These are phyloP conservation scores for Trematosphaeria pertusa DNA, from an alignment of 2,329 filamentous ascomycete species.

Conservation along the genomic window DNA sequence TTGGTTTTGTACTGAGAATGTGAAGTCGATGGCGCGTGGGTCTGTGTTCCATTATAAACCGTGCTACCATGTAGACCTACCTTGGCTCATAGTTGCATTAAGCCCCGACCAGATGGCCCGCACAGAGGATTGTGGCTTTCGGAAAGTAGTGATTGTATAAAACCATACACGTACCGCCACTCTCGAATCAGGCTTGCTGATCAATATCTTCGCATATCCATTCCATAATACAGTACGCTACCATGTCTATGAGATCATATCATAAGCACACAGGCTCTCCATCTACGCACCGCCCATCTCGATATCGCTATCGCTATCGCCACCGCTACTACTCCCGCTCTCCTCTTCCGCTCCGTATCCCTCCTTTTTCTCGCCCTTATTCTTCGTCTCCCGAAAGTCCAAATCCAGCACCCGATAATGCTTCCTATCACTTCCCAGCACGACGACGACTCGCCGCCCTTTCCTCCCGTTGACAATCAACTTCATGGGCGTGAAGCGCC, in stretches of 20 bases:
- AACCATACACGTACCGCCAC: too few species aligned
- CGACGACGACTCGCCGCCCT: slow-evolving; percentile 60
- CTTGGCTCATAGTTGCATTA: too few species aligned
- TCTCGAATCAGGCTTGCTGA: too few species aligned
- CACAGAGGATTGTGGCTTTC: too few species aligned
- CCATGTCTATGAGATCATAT: not conserved
- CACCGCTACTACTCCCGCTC: slow-evolving; percentile 4
- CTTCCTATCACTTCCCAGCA: slow-evolving; percentile 61
- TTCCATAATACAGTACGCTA: too few species aligned
- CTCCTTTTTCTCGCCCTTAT: slow-evolving; percentile 21
- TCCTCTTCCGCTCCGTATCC: slow-evolving; percentile 13
- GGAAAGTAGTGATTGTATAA: too few species aligned
- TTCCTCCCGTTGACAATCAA: slow-evolving; percentile 64
- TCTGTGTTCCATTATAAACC: too few species aligned
- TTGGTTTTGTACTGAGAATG: too few species aligned
- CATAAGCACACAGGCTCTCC: not conserved
- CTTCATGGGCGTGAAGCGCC: slow-evolving; percentile 56
- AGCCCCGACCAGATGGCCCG: too few species aligned
- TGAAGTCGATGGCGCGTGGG: too few species aligned
- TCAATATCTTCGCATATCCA: too few species aligned
- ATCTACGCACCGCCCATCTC: slow-evolving; percentile 19
- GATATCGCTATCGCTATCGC: slow-evolving; percentile 23
- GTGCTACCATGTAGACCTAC: too few species aligned
- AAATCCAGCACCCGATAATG: slow-evolving; percentile 65
- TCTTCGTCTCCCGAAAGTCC: slow-evolving; percentile 48